A percentile compares a stretch with the other conserved stretches of the same genome.
These are phyloP conservation scores for Poteriospumella lacustris DNA, from an alignment of 108 stramenopile species.

Conservation along the genomic window DNA sequence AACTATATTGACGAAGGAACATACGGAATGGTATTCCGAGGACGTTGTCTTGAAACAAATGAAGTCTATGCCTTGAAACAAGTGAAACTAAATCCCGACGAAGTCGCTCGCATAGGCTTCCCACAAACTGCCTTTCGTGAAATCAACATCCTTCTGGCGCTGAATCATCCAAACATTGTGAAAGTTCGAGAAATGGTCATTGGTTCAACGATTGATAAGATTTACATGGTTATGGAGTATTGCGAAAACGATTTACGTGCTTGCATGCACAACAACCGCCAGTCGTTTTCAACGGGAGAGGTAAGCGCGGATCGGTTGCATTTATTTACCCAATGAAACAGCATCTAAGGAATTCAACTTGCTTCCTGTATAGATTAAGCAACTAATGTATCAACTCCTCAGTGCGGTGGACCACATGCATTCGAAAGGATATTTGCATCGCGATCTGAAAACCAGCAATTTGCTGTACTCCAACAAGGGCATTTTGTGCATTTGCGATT, in stretches of 20 bases:
- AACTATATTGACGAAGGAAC: slow-evolving; percentile 46
- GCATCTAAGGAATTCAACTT: not conserved
- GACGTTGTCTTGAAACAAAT: slow-evolving; percentile 35
- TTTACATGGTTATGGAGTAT: slow-evolving; percentile 60
- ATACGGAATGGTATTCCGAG: slow-evolving; percentile 49
- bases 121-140: slow-evolving; percentile 52
- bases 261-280: not conserved
- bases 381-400: slow-evolving; percentile 45
- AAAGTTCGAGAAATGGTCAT: slow-evolving; percentile 50
- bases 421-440: slow-evolving; percentile 45
- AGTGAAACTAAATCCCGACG: slow-evolving; percentile 44
- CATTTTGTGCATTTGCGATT: slow-evolving; percentile 46
- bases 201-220: slow-evolving; percentile 46
- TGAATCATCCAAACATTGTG: slow-evolving; percentile 52
- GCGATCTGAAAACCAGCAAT: slow-evolving; percentile 52
- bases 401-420: slow-evolving; percentile 46
- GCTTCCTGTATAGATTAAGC: slow-evolving; percentile 42
- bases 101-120: slow-evolving; percentile 40
- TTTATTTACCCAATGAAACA: not conserved
- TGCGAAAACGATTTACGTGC: slow-evolving; percentile 52
- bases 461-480: slow-evolving; percentile 47
- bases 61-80: slow-evolving; percentile 49
- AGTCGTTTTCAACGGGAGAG: slow-evolving; percentile 16
- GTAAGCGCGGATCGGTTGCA: not conserved
- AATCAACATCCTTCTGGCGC: slow-evolving; percentile 49